These are phyloP conservation scores for Edaphochlamys debaryana DNA, from an alignment of 139 green algal genomes.

Conservation along the genomic window DNA sequence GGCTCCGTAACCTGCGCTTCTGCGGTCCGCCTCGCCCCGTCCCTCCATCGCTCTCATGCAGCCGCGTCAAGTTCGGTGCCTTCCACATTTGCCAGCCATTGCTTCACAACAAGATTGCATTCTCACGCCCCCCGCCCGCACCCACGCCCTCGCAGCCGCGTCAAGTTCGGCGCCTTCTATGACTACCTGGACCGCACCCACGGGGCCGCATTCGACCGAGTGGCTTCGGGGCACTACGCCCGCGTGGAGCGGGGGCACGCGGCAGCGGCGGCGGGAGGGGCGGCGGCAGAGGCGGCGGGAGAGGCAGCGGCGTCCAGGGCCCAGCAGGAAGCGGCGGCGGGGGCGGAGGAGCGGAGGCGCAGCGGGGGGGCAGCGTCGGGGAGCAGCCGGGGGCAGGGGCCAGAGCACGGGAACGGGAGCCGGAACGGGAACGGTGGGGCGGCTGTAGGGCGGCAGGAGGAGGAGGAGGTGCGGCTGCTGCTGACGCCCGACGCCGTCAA, in stretches of 20 bases:
- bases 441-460: neutral
- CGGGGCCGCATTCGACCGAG: slow-evolving; percentile 42
- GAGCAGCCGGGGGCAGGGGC: neutral
- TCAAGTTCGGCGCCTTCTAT: slow-evolving; percentile 84
- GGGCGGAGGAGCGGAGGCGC: neutral
- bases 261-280: neutral
- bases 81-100: too few relatives aligned
- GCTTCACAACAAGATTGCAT: too few relatives aligned
- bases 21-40: too few relatives aligned
- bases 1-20: too few relatives aligned
- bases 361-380: neutral
- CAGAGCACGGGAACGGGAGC: neutral
- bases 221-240: slow-evolving; percentile 57
- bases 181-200: slow-evolving; percentile 77
- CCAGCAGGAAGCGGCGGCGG: too few relatives aligned
- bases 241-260: slow-evolving; percentile 26
- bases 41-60: too few relatives aligned
- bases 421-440: slow-evolving; percentile 18
- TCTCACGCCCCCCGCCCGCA: too few relatives aligned
- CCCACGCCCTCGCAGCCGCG: too few relatives aligned
- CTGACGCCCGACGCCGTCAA: slow-evolving; percentile 87
- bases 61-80: slow-evolving; percentile 71
- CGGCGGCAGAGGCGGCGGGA: neutral
- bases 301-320: neutral
- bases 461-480: slow-evolving; percentile 55